phyloP scores from a whole-genome alignment of 2,329 filamentous ascomycete species.

The Hymenoscyphus fructigenus region DNA sequence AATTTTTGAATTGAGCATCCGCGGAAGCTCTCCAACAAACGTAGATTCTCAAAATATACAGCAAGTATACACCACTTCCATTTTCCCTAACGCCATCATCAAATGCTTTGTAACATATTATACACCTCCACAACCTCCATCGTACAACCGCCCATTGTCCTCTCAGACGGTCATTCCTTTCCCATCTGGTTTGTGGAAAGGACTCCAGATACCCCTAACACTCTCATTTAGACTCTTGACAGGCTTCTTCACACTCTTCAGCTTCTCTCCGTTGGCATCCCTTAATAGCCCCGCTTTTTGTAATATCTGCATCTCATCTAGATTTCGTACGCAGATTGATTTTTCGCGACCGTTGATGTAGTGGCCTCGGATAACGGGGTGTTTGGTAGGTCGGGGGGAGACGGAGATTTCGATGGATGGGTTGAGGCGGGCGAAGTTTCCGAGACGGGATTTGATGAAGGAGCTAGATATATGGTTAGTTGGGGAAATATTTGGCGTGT shows the following conservation, averaged over 20 bases:
- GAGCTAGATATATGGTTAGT: conserved; percentile 48
- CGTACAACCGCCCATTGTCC: background rate
- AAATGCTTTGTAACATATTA: conserved; percentile 8
- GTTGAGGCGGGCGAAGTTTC: conserved; percentile 75
- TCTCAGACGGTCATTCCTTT: conserved; percentile 38
- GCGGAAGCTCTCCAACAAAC: background rate
- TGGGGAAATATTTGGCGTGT: background rate
- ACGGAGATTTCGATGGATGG: conserved; percentile 90
- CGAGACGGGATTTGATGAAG: conserved; percentile 77
- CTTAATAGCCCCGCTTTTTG: conserved; percentile 74
- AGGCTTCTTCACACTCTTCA: conserved; percentile 62
- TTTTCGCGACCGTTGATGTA: conserved; percentile 91
- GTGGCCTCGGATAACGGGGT: conserved; percentile 83
- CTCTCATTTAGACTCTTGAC: conserved; percentile 63
- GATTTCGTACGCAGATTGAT: conserved; percentile 83
- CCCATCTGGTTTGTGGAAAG: conserved; percentile 55
- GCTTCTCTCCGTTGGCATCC: conserved; percentile 73
- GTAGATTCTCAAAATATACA: conserved; percentile 8
- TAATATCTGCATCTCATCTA: conserved; percentile 76
- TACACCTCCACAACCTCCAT: background rate
- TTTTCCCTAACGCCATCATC: conserved; percentile 1
- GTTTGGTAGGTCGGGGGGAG: conserved; percentile 83
- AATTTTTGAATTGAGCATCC: background rate
- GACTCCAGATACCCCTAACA: conserved; percentile 70
- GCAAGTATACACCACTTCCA: conserved; percentile 12